Conservation (phyloP, 2,329 filamentous ascomycete species). For the Nothophaeocryptopus gaeumannii region DNA sequence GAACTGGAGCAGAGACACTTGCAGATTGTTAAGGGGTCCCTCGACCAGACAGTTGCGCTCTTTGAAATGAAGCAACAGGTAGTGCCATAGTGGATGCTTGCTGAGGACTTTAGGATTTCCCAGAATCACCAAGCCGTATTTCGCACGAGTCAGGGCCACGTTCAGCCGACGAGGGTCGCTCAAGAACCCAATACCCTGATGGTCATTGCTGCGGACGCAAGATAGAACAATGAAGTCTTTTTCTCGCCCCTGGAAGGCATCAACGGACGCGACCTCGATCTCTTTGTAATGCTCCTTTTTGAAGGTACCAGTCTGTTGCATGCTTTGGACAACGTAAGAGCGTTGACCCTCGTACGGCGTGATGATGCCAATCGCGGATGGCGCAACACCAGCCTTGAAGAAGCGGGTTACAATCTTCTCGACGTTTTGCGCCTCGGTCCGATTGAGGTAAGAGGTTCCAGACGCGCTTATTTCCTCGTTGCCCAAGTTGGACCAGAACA, state of each 20-base stretch:
- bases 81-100: slow-evolving; percentile 98
- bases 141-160: slow-evolving; percentile 92
- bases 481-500: slow-evolving; percentile 99
- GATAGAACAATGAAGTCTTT: slow-evolving; percentile 99
- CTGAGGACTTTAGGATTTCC: slow-evolving; percentile 96
- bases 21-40: slow-evolving; percentile 91
- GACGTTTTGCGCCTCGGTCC: slow-evolving; percentile 93
- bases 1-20: slow-evolving; percentile 92
- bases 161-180: slow-evolving; percentile 97
- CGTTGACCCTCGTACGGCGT: slow-evolving; percentile 98
- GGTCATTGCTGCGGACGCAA: slow-evolving; percentile 96
- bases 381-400: slow-evolving; percentile 97
- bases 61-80: slow-evolving; percentile 92
- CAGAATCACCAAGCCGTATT: slow-evolving; percentile 93
- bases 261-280: slow-evolving; percentile 95
- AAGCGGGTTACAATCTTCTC: slow-evolving; percentile 98
- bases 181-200: slow-evolving; percentile 97
- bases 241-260: slow-evolving; percentile 97
- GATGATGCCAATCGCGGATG: slow-evolving; percentile 91
- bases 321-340: slow-evolving; percentile 98
- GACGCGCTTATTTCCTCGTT: slow-evolving; percentile 98
- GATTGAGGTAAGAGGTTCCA: slow-evolving; percentile 95
- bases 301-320: slow-evolving; percentile 95
- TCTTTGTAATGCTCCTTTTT: slow-evolving; percentile 99
- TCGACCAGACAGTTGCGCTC: slow-evolving; percentile 94